A percentile compares a stretch with the other conserved stretches of the same genome.
Conservation (phyloP, 805 yeast genomes). For the Wickerhamiella kazuoi region DNA sequence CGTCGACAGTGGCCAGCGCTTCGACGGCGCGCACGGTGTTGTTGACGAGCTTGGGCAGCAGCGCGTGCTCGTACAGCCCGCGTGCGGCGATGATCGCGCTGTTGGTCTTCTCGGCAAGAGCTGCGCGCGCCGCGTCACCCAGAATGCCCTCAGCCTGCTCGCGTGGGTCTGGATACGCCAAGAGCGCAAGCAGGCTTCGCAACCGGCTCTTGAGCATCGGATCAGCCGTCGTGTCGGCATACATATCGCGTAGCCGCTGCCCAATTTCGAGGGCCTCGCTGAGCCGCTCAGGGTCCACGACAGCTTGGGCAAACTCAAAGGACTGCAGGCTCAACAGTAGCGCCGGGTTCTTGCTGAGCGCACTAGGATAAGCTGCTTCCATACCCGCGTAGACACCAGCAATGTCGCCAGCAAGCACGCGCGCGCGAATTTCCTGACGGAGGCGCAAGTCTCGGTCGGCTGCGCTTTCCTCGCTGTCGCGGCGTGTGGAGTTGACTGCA, state of each 20-base stretch:
- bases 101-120: constrained; percentile 1
- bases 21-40: background rate
- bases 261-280: constrained; percentile 9
- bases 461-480: no score
- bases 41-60: constrained; percentile 1
- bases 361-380: constrained; percentile 24
- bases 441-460: background rate
- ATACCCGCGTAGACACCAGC: constrained; percentile 27
- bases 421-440: constrained; percentile 30
- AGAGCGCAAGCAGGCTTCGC: constrained; percentile 1
- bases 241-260: constrained; percentile 3
- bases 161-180: constrained; percentile 4
- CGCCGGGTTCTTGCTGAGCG: constrained; percentile 20
- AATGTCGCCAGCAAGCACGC: constrained; percentile 29
- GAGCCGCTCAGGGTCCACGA: constrained; percentile 12
- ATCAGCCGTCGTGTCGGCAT: background rate
- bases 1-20: background rate
- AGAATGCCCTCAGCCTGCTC: constrained; percentile 2
- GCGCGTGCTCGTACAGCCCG: constrained; percentile 1
- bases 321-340: constrained; percentile 29
- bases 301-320: constrained; percentile 27
- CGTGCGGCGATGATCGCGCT: background rate
- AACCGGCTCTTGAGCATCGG: background rate
- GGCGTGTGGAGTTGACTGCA: background rate
- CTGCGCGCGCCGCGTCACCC: constrained; percentile 3